Evolutionary conservation across 1,284 basidiomycete genomes (phyloP).

Genomic region (Ceratobasidium papillatum): DNA sequence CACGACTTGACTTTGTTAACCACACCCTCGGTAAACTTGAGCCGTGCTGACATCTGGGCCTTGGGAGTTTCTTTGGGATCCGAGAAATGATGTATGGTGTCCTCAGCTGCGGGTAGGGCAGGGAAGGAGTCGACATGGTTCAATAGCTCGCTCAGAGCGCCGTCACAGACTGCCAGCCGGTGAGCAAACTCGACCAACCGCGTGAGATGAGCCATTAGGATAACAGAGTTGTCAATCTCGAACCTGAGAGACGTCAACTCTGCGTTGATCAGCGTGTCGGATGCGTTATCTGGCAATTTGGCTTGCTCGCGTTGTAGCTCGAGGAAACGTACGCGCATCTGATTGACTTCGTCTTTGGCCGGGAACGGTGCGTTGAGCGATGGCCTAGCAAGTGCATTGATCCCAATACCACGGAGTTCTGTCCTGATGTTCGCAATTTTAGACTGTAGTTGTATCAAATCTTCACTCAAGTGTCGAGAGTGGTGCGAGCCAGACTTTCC

Average conservation of each 20-base stretch:
- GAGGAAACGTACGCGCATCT: constrained; percentile 60
- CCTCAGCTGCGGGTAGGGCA: constrained; percentile 57
- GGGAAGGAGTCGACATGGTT: constrained; percentile 84
- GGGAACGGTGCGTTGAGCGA: constrained; percentile 59
- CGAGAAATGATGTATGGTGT: constrained; percentile 62
- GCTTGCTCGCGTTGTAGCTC: constrained; percentile 59
- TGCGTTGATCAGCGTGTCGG: constrained; percentile 57
- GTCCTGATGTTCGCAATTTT: constrained; percentile 60
- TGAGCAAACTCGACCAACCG: constrained; percentile 62
- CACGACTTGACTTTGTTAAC: constrained; percentile 61
- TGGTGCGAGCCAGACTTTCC: constrained; percentile 54
- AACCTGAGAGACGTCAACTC: constrained; percentile 67
- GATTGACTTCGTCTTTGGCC: constrained; percentile 57
- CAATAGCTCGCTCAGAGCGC: constrained; percentile 78
- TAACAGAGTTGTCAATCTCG: constrained; percentile 64
- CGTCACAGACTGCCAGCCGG: constrained; percentile 66
- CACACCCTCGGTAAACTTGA: constrained; percentile 65
- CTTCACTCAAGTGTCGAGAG: constrained; percentile 46
- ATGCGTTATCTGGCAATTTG: constrained; percentile 56
- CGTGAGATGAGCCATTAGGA: constrained; percentile 62
- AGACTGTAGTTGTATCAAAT: constrained; percentile 50
- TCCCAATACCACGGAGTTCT: constrained; percentile 66
- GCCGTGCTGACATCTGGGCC: constrained; percentile 68
- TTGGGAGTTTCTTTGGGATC: constrained; percentile 60
- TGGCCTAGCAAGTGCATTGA: constrained; percentile 64